These are phyloP conservation scores for Schwanniomyces yamadae DNA, from an alignment of 805 yeast genomes.

Conservation along the genomic window DNA sequence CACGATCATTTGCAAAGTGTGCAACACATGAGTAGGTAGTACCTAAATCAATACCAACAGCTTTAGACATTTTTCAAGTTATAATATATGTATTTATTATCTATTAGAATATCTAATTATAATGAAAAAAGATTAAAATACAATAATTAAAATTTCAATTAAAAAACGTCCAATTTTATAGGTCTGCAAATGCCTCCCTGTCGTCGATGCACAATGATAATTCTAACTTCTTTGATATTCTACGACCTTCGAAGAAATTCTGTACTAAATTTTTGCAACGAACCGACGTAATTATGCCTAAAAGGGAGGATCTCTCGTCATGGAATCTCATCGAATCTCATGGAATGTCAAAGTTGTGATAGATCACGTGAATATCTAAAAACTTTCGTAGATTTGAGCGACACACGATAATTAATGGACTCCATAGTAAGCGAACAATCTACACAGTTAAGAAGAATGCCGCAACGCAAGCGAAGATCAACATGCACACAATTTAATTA, in stretches of 20 bases:
- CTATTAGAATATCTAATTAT: constrained; percentile 1
- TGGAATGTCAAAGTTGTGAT: constrained; percentile 1
- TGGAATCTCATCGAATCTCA: constrained; percentile 1
- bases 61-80: constrained; percentile 22
- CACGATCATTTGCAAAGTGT: constrained; percentile 64
- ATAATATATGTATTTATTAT: constrained; percentile 1
- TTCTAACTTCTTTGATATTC: constrained; percentile 5
- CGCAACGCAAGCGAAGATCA: too few species aligned
- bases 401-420: too few species aligned
- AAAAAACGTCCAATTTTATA: neutral
- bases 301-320: neutral
- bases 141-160: neutral
- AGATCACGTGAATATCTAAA: too few species aligned
- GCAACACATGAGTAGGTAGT: constrained; percentile 98
- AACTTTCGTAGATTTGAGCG: too few species aligned
- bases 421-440: too few species aligned
- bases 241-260: constrained; percentile 6
- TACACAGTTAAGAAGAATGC: too few species aligned
- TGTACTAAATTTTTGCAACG: constrained; percentile 1
- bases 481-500: too few species aligned
- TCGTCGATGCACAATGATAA: constrained; percentile 9
- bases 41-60: constrained; percentile 91
- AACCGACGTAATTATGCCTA: neutral
- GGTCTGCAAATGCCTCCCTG: neutral
- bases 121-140: constrained; percentile 1